Evolutionary conservation across 129 eudicot genomes (phyloP).

Genomic region (Mikania micrantha): DNA sequence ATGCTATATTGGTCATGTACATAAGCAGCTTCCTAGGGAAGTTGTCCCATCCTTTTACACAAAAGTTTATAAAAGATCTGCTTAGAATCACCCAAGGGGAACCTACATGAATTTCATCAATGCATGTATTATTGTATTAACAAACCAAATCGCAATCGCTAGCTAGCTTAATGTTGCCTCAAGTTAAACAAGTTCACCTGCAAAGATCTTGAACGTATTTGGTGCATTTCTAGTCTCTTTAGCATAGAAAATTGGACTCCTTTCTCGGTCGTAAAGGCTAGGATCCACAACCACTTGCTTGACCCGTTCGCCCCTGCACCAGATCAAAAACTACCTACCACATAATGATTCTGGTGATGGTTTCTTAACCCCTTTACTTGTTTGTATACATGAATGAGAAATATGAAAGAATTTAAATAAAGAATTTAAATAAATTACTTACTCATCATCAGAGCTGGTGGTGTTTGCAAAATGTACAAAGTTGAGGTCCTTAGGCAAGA

Average conservation of each 20-base stretch:
- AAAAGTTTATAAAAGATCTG: conserved; percentile 29
- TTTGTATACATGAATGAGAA: background rate
- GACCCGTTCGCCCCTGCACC: conserved; percentile 27
- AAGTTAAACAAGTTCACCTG: conserved; percentile 1
- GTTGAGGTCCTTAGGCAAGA: conserved; percentile 38
- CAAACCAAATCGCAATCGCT: background rate
- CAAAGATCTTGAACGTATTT: conserved; percentile 31
- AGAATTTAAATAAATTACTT: background rate
- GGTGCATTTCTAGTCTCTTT: conserved; percentile 30
- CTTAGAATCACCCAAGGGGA: conserved; percentile 50
- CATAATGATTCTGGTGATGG: background rate
- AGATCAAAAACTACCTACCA: background rate
- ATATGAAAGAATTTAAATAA: background rate
- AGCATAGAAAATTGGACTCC: conserved; percentile 18
- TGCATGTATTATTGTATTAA: background rate
- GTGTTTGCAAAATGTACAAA: conserved; percentile 31
- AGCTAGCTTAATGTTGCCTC: no score
- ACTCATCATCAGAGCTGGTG: conserved; percentile 19
- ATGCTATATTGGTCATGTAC: conserved; percentile 38
- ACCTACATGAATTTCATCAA: conserved; percentile 13
- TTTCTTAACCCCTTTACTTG: background rate
- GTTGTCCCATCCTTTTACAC: conserved; percentile 44
- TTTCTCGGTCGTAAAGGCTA: conserved; percentile 16
- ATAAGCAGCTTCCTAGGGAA: conserved; percentile 46
- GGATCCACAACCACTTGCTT: conserved; percentile 36